These are phyloP conservation scores for Fagopyrum esculentum DNA, from an alignment of 148 eudicot genomes.

Conservation along the genomic window DNA sequence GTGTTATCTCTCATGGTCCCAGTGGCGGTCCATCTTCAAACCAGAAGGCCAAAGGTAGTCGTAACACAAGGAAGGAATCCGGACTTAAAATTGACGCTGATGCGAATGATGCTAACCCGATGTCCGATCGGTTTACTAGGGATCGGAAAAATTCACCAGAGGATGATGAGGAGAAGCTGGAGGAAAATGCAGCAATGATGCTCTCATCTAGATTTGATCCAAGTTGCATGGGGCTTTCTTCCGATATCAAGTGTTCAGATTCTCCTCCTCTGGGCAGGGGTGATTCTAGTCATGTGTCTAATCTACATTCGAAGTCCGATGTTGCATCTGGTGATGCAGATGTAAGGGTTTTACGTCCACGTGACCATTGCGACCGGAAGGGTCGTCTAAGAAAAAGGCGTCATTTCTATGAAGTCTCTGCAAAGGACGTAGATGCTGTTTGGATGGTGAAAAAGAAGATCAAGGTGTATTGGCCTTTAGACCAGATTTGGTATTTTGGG, in stretches of 20 bases:
- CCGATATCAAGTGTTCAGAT: constrained; percentile 33
- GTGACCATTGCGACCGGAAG: constrained; percentile 45
- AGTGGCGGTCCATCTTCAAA: constrained; percentile 28
- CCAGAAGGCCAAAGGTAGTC: constrained; percentile 31
- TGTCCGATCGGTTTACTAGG: constrained; percentile 24
- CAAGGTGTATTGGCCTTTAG: constrained; percentile 90
- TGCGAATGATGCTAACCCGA: constrained; percentile 31
- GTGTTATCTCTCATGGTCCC: constrained; percentile 29
- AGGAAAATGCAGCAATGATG: constrained; percentile 95
- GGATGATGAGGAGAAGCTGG: constrained; percentile 90
- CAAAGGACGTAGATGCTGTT: constrained; percentile 44
- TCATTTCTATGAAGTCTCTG: constrained; percentile 64
- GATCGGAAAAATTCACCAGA: constrained; percentile 26
- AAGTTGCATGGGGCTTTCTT: constrained; percentile 56
- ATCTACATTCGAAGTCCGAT: constrained; percentile 29
- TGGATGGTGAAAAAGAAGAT: constrained; percentile 79
- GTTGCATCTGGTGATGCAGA: constrained; percentile 46
- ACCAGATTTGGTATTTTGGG: constrained; percentile 88
- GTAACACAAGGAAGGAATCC: constrained; percentile 38
- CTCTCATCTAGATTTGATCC: constrained; percentile 97
- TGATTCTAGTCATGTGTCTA: constrained; percentile 20
- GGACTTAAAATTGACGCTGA: constrained; percentile 24
- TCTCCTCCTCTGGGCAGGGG: constrained; percentile 29
- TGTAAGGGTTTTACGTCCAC: constrained; percentile 55
- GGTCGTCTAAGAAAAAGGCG: constrained; percentile 49